phyloP scores from a whole-genome alignment of 306 rosid genomes.

The Trifolium subterraneum region DNA sequence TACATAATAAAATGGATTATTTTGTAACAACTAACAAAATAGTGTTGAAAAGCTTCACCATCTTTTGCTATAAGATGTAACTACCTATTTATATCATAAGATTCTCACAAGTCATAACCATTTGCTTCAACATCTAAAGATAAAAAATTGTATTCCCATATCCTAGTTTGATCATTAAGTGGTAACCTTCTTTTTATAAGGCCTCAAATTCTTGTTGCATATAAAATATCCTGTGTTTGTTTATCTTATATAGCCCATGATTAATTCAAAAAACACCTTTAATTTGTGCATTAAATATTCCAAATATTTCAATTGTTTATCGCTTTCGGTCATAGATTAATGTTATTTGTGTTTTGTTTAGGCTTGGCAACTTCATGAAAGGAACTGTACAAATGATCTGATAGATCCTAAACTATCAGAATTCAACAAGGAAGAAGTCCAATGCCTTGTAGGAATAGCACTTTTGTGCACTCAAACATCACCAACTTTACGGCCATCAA shows the following conservation, averaged over 20 bases:
- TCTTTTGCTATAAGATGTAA: no score
- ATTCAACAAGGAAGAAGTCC: conserved; percentile 55
- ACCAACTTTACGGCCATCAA: conserved; percentile 61
- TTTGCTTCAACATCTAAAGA: background rate
- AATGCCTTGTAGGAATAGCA: conserved; percentile 55
- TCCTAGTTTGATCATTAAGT: no score
- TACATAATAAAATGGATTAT: no score
- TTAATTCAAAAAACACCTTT: background rate
- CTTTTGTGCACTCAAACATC: conserved; percentile 72
- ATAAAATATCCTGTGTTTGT: background rate
- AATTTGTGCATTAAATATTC: background rate
- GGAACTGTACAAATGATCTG: conserved; percentile 46
- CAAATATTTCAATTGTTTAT: background rate
- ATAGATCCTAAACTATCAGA: conserved; percentile 53
- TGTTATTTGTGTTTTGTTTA: conserved; percentile 31
- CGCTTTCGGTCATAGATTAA: background rate
- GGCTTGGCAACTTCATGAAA: conserved; percentile 78
- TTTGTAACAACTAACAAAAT: no score
- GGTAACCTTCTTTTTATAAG: no score
- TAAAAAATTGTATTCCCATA: no score
- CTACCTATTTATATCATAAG: background rate
- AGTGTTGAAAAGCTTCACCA: no score
- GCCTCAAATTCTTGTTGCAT: no score
- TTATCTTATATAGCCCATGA: background rate
- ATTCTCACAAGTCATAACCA: background rate